Evolutionary conservation across 495 filamentous ascomycete species (phyloP), one percentile per base, ranked within the genome.

Genomic region (Penicillium simplicissimum): DNA sequence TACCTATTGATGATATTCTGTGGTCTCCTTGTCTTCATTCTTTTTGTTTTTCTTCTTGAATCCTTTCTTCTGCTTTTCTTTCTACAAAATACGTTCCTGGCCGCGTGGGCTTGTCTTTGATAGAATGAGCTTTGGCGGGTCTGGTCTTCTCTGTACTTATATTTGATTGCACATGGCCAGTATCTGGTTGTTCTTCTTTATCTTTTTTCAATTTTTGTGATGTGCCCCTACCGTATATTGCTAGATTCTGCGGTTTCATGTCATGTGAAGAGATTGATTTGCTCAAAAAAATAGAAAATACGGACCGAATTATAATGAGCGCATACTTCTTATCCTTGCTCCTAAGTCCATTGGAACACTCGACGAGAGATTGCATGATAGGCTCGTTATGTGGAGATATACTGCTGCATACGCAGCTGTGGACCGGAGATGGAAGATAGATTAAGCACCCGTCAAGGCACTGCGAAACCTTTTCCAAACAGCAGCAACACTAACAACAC

Each of bases 101-200:
- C 56, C 36, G 47, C 58, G 51, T 57, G 48, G 63, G 59, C 42
- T 69, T 35, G 51, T 28, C 28, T 57, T 61, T 36, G 37, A 45
- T 53, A 37, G 15, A 53, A 21, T 36, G 51, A 61, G 62, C 53
- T 59, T 34, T 54, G 31, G 58, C 68, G 55, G 65, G 61, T 56
- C 61, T 60, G 48, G 62, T 57, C 62, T 74, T 71, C 65, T 59
- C 58, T 52, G 48, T 75, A 76, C 63, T 67, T 73, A 74, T 73
- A 71, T 64, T 55, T 58, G 59, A 61, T 71, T 59, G 57, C 58
- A 63, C 65, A 62, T 68, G 60, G 49, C 51, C 57, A 59, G 21
- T 7, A 58, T 69, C 54, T 61, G 10, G 19, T 52, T 28, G 40
- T 54, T 52, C 54, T 19, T 61, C n/a, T 61, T 52, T 34, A 57